These are phyloP conservation scores for Ganoderma meredithae DNA, from an alignment of 1,284 basidiomycete genomes.

Conservation along the genomic window DNA sequence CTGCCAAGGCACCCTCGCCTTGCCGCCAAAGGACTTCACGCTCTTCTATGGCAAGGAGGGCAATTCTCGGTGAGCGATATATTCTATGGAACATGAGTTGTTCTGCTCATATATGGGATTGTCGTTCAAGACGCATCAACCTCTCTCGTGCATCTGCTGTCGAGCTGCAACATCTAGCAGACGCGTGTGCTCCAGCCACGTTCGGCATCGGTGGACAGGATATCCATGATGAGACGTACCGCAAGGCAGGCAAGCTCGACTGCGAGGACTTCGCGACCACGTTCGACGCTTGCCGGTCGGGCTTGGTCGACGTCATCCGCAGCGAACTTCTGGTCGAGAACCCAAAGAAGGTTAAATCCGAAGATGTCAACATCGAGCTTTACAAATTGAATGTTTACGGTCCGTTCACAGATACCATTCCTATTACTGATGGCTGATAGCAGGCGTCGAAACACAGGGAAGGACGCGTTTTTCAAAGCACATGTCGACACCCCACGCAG, in stretches of 20 bases:
- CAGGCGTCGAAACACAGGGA: conserved; percentile 11
- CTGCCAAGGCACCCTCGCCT: conserved; percentile 25
- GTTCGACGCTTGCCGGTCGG: conserved; percentile 37
- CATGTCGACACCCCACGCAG: conserved; percentile 38
- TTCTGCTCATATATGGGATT: background rate
- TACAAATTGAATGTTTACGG: conserved; percentile 33
- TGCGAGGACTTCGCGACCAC: conserved; percentile 34
- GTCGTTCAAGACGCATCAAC: conserved; percentile 13
- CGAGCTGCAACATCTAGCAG: conserved; percentile 28
- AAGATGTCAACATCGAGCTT: conserved; percentile 36
- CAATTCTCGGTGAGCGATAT: conserved; percentile 15
- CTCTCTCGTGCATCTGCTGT: conserved; percentile 9
- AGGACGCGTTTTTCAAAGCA: conserved; percentile 39
- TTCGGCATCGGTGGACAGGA: conserved; percentile 33
- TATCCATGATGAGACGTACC: conserved; percentile 37
- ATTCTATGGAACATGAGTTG: background rate
- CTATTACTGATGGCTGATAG: background rate
- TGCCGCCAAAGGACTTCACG: conserved; percentile 14
- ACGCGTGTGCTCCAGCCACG: conserved; percentile 33
- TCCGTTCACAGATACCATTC: background rate
- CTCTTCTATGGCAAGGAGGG: conserved; percentile 30
- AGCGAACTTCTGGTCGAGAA: conserved; percentile 35
- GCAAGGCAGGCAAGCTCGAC: conserved; percentile 40
- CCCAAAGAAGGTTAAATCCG: background rate
- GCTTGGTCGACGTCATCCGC: conserved; percentile 37